Conservation (phyloP, 73 alveolate species). For the Paramecium primaurelia region DNA sequence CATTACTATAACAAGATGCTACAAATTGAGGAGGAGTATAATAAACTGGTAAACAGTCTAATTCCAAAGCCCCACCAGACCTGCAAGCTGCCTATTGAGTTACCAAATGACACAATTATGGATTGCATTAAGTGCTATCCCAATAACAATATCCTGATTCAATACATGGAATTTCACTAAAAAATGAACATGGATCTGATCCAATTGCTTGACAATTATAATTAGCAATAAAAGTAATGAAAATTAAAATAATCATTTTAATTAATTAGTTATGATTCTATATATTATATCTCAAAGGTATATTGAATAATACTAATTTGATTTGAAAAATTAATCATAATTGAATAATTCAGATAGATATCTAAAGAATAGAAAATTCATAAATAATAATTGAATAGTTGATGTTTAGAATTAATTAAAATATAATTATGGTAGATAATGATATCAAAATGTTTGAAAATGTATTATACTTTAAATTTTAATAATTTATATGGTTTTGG, state of each 20-base stretch:
- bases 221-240: background rate
- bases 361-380: no score
- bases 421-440: background rate
- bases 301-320: background rate
- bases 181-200: background rate
- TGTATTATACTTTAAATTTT: background rate
- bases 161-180: background rate
- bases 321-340: no score
- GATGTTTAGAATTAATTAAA: background rate
- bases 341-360: background rate
- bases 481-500: background rate
- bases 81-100: background rate
- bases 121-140: background rate
- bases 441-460: background rate
- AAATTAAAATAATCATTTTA: background rate
- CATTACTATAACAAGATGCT: background rate
- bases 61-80: background rate
- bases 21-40: background rate
- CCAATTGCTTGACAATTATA: background rate
- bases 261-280: background rate
- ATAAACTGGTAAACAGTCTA: background rate
- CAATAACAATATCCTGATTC: background rate
- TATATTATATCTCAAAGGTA: background rate
- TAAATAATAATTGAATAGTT: background rate
- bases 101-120: background rate